A percentile compares a stretch with the other conserved stretches of the same genome.
phyloP scores from a whole-genome alignment of 768 basidiomycete species.

The Hygrophoropsis aurantiaca region DNA sequence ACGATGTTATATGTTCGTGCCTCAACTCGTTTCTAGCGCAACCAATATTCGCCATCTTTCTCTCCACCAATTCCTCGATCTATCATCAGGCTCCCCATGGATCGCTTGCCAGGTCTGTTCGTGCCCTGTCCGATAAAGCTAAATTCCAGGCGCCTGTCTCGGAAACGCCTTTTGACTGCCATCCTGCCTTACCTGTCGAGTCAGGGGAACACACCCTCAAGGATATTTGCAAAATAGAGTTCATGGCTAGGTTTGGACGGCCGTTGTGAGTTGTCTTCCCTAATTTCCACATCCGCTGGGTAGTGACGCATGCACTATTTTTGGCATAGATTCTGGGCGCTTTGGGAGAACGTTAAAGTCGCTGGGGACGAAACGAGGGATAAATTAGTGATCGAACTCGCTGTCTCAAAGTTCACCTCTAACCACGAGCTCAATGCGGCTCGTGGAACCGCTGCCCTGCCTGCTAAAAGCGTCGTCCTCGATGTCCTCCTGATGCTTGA shows the following conservation, averaged over 20 bases:
- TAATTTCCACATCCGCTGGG: not conserved
- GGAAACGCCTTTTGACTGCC: slow-evolving; percentile 15
- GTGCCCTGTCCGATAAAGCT: not conserved
- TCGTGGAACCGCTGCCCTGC: too few relatives aligned
- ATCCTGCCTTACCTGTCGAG: not conserved
- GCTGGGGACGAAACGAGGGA: too few relatives aligned
- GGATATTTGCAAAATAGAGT: slow-evolving; percentile 1
- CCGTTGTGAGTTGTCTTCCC: slow-evolving; percentile 16
- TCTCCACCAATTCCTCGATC: slow-evolving; percentile 11
- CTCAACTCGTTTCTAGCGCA: too few relatives aligned
- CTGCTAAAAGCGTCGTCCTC: slow-evolving; percentile 6
- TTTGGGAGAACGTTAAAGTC: too few relatives aligned
- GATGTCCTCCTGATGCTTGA: slow-evolving; percentile 15
- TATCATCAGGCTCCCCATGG: slow-evolving; percentile 2
- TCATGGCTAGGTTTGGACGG: slow-evolving; percentile 13
- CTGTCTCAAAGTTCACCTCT: too few relatives aligned
- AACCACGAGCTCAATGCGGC: too few relatives aligned
- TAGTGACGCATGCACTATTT: not conserved
- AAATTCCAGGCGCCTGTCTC: slow-evolving; percentile 11
- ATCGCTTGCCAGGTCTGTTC: slow-evolving; percentile 2
- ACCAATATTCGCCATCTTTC: slow-evolving; percentile 7
- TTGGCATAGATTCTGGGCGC: too few relatives aligned
- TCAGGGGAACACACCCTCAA: not conserved
- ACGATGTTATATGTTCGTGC: too few relatives aligned
- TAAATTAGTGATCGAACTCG: not conserved